These are phyloP conservation scores for Chimonanthus salicifolius DNA, from an alignment of 164 flowering plant genomes.

Conservation along the genomic window DNA sequence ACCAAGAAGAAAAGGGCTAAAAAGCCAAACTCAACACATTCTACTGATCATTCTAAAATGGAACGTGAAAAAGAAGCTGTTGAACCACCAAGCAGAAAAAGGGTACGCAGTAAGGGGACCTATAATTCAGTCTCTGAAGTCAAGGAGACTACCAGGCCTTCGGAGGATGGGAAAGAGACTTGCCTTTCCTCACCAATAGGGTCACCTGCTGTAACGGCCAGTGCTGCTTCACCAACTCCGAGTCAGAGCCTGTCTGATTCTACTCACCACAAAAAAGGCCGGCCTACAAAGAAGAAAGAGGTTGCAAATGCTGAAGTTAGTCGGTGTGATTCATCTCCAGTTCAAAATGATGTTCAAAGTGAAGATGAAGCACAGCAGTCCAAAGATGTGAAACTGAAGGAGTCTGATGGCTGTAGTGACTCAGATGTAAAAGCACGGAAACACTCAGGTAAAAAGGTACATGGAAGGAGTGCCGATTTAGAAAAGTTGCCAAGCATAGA, in stretches of 20 bases:
- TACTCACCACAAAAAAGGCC: slow-evolving; percentile 25
- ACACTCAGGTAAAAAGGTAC: slow-evolving; percentile 25
- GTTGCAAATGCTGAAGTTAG: slow-evolving; percentile 11
- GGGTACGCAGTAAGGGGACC: slow-evolving; percentile 27
- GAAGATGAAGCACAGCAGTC: slow-evolving; percentile 23
- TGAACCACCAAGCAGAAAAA: slow-evolving; percentile 17
- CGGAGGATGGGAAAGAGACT: slow-evolving; percentile 27
- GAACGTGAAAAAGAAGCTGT: slow-evolving; percentile 24
- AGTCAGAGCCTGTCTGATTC: slow-evolving; percentile 19
- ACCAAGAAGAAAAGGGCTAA: slow-evolving; percentile 25
- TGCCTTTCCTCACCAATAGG: slow-evolving; percentile 22
- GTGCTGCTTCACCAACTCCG: slow-evolving; percentile 26
- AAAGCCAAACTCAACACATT: slow-evolving; percentile 19
- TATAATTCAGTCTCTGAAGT: slow-evolving; percentile 24
- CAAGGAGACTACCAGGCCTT: slow-evolving; percentile 24
- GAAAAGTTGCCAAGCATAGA: no score
- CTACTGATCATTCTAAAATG: slow-evolving; percentile 21
- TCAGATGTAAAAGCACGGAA: slow-evolving; percentile 25
- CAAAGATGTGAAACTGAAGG: slow-evolving; percentile 25
- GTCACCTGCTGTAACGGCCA: slow-evolving; percentile 16
- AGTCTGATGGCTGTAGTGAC: slow-evolving; percentile 29
- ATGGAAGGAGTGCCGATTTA: neutral
- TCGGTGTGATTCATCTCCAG: slow-evolving; percentile 9
- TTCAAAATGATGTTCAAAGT: slow-evolving; percentile 10
- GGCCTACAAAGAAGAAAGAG: slow-evolving; percentile 32